Base-by-base conservation (phyloP, 495 filamentous ascomycete genomes). In the Lepraria neglecta region DNA sequence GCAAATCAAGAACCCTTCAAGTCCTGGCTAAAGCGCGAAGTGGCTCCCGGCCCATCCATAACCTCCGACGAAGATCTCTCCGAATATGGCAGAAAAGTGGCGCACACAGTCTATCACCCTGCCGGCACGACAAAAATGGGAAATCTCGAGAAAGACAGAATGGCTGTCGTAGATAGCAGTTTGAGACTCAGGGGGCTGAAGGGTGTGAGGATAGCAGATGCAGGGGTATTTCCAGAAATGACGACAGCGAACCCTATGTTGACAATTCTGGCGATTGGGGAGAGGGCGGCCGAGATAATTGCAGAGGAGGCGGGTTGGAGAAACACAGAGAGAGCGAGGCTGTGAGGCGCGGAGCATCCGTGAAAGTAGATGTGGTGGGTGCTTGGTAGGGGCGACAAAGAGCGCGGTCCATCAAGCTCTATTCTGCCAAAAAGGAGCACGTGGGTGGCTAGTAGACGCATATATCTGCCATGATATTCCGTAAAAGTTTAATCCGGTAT, bases 51-150 rank as follows among this genome's bases (percentile, higher is more conserved):
- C 10, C 86, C 85, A 15, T 72, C 79, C 24, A 68, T 89, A 15
- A 79, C 83, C 64, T 82, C 82, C 3, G 87, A 92, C 63, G 85
- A 88, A 66, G 86, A 82, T 51, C 77, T 92, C 14, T 83, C 78
- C 63, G 84, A 89, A 75, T 91, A 91, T 70, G 87, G 82, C 33
- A 78, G 89, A 38, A 80, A 79, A 33, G 88, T 83, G 3, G 88
- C 89, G 15, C 88, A 92, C 70, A 94, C 89, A 1, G 89, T 94
- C 6, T 94, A 94, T 70, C 89, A 94, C 71, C 89, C 89, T 0
- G 87, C 87, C 35, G 89, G 89, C 56, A 94, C 89, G 30, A 91
- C 89, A 54, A 91, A 89, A 78, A 94, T 94, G 89, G 89, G 89
- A 21, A 81, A 88, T 70, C 71, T 82, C 11, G 68, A 69, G 15